Evolutionary conservation across 345 rosid species (phyloP), one percentile per base, ranked within the genome.

Genomic region (Kernera saxatilis): DNA sequence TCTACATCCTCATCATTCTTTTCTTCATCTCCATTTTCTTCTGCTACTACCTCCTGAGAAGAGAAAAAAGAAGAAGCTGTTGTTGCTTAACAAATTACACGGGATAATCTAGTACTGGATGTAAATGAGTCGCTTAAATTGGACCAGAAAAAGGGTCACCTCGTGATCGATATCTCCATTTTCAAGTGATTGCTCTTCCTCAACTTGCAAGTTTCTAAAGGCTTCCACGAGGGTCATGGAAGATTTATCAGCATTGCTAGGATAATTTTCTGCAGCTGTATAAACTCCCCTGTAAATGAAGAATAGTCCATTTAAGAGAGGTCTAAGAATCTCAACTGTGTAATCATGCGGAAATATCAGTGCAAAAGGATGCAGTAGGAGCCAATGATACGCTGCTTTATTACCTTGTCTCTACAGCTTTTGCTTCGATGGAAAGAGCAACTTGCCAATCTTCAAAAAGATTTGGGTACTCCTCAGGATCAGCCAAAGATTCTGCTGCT

Each of bases 381-480:
- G 54, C 8, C 13, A 43, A 49, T 13, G 29, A 39, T 66, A 55
- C 8, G 0, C 43, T 64, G 56, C 30, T 29, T 40, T n/a, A 56
- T 43, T 80, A 95, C 99, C 99, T 86, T 67, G 85, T 77, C 81
- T 84, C 98, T 49, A 84, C 83, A 78, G 71, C 82, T 82, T 57
- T 92, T 69, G 88, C 81, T 79, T 95, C 99, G 4, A 95, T 83
- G 48, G 98, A 87, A 58, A 92, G 85, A 41, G 96, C 92, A 68
- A 90, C 84, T 85, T 92, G 97, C 99, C 98, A 90, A 86, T 95
- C 96, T 57, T 95, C 98, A 85, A 95, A 95, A 74, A 95, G 63
- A 81, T 95, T 95, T 53, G 98, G 80, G 79, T 95, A 95, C 84
- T 95, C 99, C 73, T 85, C 92, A 73, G 98, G 97, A 84, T 95